phyloP scores from a whole-genome alignment of 305 asterid genomes.

The Coffea humblotiana region DNA sequence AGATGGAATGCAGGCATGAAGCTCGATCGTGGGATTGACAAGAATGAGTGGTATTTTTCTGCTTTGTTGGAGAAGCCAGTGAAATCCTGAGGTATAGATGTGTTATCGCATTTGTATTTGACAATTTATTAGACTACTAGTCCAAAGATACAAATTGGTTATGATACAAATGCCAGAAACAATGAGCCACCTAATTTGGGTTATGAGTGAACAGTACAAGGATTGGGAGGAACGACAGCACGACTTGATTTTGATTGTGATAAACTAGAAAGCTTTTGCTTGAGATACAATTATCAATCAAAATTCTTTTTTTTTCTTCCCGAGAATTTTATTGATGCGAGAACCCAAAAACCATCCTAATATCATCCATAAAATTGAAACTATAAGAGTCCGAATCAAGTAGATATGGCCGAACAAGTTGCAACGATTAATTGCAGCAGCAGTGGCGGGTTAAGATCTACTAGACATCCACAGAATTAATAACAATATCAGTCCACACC shows the following conservation, averaged over 20 bases:
- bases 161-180: neutral
- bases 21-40: slow-evolving; percentile 29
- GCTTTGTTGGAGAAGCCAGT: slow-evolving; percentile 42
- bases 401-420: no score
- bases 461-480: neutral
- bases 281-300: neutral
- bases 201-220: neutral
- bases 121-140: neutral
- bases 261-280: neutral
- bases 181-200: neutral
- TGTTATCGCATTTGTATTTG: neutral
- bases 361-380: neutral
- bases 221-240: neutral
- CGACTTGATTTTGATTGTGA: neutral
- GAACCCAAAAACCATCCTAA: neutral
- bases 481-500: no score
- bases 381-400: neutral
- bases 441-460: neutral
- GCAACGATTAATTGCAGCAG: neutral
- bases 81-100: neutral
- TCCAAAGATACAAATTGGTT: no score
- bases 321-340: neutral
- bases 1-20: slow-evolving; percentile 57
- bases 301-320: neutral
- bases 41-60: slow-evolving; percentile 44